Evolutionary conservation across 805 yeast genomes (phyloP), one percentile per base, ranked within the genome.

Genomic region (Yamadazyma sp.): DNA sequence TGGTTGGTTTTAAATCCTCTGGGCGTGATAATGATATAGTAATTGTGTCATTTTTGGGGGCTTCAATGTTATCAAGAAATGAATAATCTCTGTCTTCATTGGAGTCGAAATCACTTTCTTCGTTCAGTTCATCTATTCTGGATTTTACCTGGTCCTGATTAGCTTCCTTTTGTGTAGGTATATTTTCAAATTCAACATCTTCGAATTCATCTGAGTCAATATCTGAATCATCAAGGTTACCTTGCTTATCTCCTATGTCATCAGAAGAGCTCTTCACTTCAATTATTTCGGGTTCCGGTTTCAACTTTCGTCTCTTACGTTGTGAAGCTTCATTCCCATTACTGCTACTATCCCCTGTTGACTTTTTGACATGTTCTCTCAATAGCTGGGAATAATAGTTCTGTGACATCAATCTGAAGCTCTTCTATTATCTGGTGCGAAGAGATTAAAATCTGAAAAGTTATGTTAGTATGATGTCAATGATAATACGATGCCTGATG

Each of bases 131-230:
- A 11, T 17, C 28, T 6, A 12, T 7, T 9, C 15, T 13, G n/a
- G n/a, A n/a, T n/a, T n/a, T n/a, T n/a, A n/a, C n/a, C n/a, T n/a
- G n/a, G 22, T 8, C 15, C 13, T 20, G 6, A 14, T 7, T 22
- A 13, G 19, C 23, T 5, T 10, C 9, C 11, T 15, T 15, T 5
- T 9, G 14, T 10, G 20, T 19, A 10, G 8, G 28, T 9, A 14
- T 23, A 20, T 18, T 25, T 5, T 37, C 44, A 13, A 50, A 34
- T 20, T 37, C 52, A 2, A 54, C 45, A 27, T 55, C 55, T 33
- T 55, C 58, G 35, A 53, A 50, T 10, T 51, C 58, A 26, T 53
- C 56, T 12, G 42, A 42, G 19, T 52, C 55, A 6, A 35, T 43
- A 19, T 17, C 14, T n/a, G 28, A 3, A 17, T 28, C 33, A 5